Conservation (phyloP, 1,284 basidiomycete species). For the Ganoderma lucidum region DNA sequence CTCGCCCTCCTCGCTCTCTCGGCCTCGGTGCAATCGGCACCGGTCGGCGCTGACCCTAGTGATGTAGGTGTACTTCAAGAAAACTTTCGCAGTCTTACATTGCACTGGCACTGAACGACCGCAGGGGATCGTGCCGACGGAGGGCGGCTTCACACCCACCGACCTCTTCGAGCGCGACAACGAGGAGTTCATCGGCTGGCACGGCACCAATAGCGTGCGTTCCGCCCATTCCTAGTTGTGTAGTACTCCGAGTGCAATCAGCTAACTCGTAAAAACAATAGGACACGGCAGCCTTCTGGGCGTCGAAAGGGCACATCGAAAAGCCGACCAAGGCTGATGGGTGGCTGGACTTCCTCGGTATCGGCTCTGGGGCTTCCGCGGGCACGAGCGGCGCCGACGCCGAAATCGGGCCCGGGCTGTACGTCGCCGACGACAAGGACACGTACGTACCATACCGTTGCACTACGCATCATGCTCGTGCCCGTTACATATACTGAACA, state of each 20-base stretch:
- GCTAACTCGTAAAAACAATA: not conserved
- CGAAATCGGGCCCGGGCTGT: constrained; percentile 8
- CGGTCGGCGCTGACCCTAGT: too few species aligned
- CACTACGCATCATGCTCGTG: too few species aligned
- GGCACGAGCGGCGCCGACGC: constrained; percentile 12
- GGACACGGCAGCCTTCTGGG: constrained; percentile 13
- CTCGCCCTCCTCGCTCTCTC: too few species aligned
- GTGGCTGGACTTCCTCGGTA: constrained; percentile 1
- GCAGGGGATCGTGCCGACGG: too few species aligned
- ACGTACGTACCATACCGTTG: not conserved
- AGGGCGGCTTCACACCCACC: too few species aligned
- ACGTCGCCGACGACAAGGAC: constrained; percentile 9
- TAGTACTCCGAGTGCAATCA: fast-evolving
- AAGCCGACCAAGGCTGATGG: not conserved
- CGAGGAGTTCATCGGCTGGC: constrained; percentile 10
- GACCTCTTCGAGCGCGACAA: too few species aligned
- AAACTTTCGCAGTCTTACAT: too few species aligned
- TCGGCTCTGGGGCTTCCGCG: not conserved
- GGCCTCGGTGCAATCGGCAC: too few species aligned
- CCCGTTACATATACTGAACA: too few species aligned
- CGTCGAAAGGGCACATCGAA: not conserved
- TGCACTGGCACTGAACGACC: too few species aligned
- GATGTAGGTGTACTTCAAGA: too few species aligned
- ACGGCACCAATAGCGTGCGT: constrained; percentile 10
- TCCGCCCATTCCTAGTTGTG: too few species aligned